Conservation (phyloP, 75 land plant species). For the Gnetum montanum region DNA sequence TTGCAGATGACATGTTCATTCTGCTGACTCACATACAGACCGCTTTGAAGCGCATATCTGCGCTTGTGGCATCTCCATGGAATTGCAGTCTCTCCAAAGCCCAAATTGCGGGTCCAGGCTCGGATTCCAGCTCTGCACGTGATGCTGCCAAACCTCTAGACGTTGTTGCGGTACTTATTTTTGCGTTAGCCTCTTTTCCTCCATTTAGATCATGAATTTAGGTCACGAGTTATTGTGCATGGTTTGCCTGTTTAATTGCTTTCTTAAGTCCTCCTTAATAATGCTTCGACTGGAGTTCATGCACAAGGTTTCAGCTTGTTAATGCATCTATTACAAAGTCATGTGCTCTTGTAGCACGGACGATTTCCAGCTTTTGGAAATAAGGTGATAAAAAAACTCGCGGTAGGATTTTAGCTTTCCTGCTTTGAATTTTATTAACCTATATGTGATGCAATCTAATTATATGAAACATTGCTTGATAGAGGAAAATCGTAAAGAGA, state of each 20-base stretch:
- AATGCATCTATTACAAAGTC: too few species aligned
- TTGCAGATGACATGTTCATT: conserved; percentile 63
- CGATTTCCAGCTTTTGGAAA: too few species aligned
- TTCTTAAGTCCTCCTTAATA: too few species aligned
- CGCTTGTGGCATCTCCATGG: conserved; percentile 86
- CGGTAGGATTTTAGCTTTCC: too few species aligned
- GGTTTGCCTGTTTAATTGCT: not conserved
- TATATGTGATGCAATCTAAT: too few species aligned
- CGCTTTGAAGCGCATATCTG: conserved; percentile 79
- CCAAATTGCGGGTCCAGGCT: not conserved
- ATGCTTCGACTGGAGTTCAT: too few species aligned
- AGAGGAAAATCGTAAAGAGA: too few species aligned
- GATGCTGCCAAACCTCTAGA: conserved; percentile 92
- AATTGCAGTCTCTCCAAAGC: conserved; percentile 23
- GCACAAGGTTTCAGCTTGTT: too few species aligned
- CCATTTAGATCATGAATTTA: not conserved
- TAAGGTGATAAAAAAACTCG: too few species aligned
- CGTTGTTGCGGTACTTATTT: conserved; percentile 54
- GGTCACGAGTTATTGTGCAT: not conserved
- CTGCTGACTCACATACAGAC: conserved; percentile 67
- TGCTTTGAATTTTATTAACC: too few species aligned
- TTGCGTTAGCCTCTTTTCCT: not conserved
- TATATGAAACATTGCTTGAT: too few species aligned
- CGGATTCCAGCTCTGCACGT: conserved; percentile 21
- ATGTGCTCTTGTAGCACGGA: too few species aligned